Conservation (phyloP, 176 grass and related monocot genomes). For the Triticum monococcum region DNA sequence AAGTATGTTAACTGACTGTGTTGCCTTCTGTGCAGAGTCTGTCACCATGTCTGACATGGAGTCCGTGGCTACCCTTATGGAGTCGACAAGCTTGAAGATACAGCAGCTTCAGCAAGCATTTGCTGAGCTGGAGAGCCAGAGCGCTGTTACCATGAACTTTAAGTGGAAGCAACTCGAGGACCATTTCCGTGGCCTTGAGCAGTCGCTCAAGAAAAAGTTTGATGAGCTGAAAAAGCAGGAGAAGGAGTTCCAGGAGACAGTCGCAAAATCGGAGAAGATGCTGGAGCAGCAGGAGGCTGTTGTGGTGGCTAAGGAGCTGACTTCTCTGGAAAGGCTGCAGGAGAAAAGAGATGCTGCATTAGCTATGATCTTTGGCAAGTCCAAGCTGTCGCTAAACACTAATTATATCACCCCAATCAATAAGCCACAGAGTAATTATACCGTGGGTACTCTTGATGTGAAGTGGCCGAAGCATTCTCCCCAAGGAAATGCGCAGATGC, state of each 20-base stretch:
- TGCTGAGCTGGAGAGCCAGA: conserved; percentile 78
- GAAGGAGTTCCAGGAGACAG: conserved; percentile 51
- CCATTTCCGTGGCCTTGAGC: conserved; percentile 84
- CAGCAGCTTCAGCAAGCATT: conserved; percentile 79
- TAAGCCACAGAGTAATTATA: background rate
- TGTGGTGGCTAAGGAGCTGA: conserved; percentile 75
- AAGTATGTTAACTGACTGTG: background rate
- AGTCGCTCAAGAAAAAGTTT: conserved; percentile 71
- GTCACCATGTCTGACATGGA: conserved; percentile 49
- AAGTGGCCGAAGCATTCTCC: conserved; percentile 48
- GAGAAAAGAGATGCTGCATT: conserved; percentile 70
- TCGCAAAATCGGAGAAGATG: conserved; percentile 51
- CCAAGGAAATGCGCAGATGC: background rate
- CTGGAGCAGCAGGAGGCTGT: conserved; percentile 66
- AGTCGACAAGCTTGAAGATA: conserved; percentile 81
- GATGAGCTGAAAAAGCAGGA: conserved; percentile 74
- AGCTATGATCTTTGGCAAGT: conserved; percentile 72
- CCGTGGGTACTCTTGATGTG: background rate
- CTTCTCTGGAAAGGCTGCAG: conserved; percentile 72
- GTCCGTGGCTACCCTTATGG: conserved; percentile 71
- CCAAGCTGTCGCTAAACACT: conserved; percentile 27
- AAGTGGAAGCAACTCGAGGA: conserved; percentile 99
- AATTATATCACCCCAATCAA: conserved; percentile 30
- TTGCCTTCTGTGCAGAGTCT: background rate
- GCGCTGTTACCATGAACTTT: conserved; percentile 63